A percentile compares a stretch with the other conserved stretches of the same genome.
Evolutionary conservation across 2,329 filamentous ascomycete species (phyloP).

Genomic region (Xylariaceae sp.): DNA sequence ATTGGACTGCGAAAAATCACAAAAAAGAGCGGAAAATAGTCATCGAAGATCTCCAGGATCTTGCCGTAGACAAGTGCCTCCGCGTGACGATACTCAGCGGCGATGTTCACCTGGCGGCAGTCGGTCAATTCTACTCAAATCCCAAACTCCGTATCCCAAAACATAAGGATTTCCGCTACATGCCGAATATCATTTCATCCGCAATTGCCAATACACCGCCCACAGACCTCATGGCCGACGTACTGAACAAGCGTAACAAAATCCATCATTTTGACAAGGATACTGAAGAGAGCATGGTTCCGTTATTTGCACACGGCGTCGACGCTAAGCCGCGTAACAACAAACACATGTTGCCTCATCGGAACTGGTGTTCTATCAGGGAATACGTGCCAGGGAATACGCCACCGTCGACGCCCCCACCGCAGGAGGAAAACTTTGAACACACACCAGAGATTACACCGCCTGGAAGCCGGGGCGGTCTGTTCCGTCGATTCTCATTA

Average conservation of each 20-base stretch:
- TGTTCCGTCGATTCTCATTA: slow-evolving; percentile 40
- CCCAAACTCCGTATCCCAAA: slow-evolving; percentile 73
- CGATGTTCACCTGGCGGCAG: slow-evolving; percentile 86
- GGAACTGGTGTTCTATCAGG: slow-evolving; percentile 94
- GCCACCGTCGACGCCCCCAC: slow-evolving; percentile 55
- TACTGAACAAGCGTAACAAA: slow-evolving; percentile 90
- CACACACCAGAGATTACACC: slow-evolving; percentile 35
- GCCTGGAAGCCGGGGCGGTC: slow-evolving; percentile 32
- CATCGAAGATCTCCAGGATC: slow-evolving; percentile 84
- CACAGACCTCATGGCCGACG: slow-evolving; percentile 79
- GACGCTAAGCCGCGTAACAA: slow-evolving; percentile 89
- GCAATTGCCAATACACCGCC: slow-evolving; percentile 91
- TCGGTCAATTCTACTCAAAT: slow-evolving; percentile 94
- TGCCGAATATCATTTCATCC: slow-evolving; percentile 91
- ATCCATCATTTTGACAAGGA: slow-evolving; percentile 64
- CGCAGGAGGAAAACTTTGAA: slow-evolving; percentile 47
- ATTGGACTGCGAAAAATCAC: slow-evolving; percentile 95
- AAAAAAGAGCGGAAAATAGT: slow-evolving; percentile 84
- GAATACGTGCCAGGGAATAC: slow-evolving; percentile 75
- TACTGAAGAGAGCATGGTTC: slow-evolving; percentile 94
- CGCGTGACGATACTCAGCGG: slow-evolving; percentile 89
- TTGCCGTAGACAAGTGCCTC: slow-evolving; percentile 87
- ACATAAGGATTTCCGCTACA: slow-evolving; percentile 90
- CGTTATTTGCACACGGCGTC: slow-evolving; percentile 83
- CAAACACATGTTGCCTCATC: slow-evolving; percentile 76